Base-by-base conservation (phyloP, 1,284 basidiomycete species). In the Austroboletus novae-zelandiae region DNA sequence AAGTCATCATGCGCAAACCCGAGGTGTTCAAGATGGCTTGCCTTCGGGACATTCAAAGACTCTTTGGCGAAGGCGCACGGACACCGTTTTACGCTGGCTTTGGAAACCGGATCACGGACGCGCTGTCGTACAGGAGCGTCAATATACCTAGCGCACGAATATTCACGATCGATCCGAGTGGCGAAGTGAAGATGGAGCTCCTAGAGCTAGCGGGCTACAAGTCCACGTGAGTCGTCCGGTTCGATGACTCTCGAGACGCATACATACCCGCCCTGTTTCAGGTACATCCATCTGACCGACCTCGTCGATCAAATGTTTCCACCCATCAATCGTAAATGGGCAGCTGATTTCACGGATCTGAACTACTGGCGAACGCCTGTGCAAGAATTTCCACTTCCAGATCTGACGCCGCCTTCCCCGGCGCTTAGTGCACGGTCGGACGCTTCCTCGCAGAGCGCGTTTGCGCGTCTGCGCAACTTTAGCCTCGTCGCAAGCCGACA, bases 1-100 rank as follows among this genome's bases (percentile, higher is more conserved):
- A 98, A 71, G 94, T 98, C n/a, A 95, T 98, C 62, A 89, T 97
- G 86, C 86, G 95, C 35, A 98, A 99, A 72, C 97, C 97, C 0
- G 97, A 99, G 67, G 84, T 99, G 29, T 99, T 99, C 81, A 99
- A 99, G 77, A 99, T 99, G 97, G 96, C 97, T 3, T 98, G 95
- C 71, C 73, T 99, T 57, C 80, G 95, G 35, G 97, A 99, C 70
- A 98, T 99, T 51, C 93, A 94, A 60, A 80, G 94, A 27, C 71
- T 99, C 9, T 99, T 98, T 65, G 91, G 91, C 9, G 79, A 82
- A 23, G 76, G 78, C 30, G 71, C 78, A 8, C 77, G 81, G 52
- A 86, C 84, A 53, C 90, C 92, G 0, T 99, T 99, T 73, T 99
- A 96, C 66, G 93, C 95, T 40, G 97, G 97, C 2, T 99, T 99